Base-by-base conservation (phyloP, 257 asterid genomes). In the Penstemon davidsonii region DNA sequence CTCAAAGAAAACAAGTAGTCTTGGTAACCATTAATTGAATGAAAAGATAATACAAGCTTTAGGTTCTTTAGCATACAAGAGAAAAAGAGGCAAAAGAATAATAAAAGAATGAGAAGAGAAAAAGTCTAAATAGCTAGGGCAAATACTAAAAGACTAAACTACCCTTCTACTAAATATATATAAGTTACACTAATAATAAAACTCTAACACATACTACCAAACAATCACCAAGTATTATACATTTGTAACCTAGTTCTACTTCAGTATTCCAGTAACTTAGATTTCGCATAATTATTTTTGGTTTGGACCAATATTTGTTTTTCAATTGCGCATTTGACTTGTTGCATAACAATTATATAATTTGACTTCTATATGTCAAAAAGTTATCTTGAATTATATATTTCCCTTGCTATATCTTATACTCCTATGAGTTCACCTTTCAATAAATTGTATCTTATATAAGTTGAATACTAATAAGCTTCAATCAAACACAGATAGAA, bases 201-300 rank as follows among this genome's bases (percentile, higher is more conserved):
- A n/a, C n/a, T n/a, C n/a, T n/a, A n/a, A n/a, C n/a, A n/a, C n/a
- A n/a, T n/a, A 74, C 78, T 49, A 67, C 75, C 56, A 87, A 81
- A 69, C 83, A 73, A 61, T 77, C 90, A 45, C 84, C 83, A 53
- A 69, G 80, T 67, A 66, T 12, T 55, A 61, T 63, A 45, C 70
- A 79, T 73, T 65, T 83, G 67, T 80, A 52, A 54, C 82, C 80
- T 68, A 89, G 96, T 90, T 77, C 38, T 42, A 62, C 44, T 69
- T 62, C 70, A 19, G 61, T 11, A 6, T 55, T 19, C 79, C 55
- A 60, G 25, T 58, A 9, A 43, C 64, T 60, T 54, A 3, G 53
- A 13, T 78, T 64, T 18, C 44, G 15, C 3, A 5, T 36, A 13
- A 44, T 1, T 57, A 42, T 8, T 12, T 46, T 13, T 39, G 42